Evolutionary conservation across 176 grass and related monocot genomes (phyloP), one percentile per base, ranked within the genome.

Genomic region (Carex parvula): DNA sequence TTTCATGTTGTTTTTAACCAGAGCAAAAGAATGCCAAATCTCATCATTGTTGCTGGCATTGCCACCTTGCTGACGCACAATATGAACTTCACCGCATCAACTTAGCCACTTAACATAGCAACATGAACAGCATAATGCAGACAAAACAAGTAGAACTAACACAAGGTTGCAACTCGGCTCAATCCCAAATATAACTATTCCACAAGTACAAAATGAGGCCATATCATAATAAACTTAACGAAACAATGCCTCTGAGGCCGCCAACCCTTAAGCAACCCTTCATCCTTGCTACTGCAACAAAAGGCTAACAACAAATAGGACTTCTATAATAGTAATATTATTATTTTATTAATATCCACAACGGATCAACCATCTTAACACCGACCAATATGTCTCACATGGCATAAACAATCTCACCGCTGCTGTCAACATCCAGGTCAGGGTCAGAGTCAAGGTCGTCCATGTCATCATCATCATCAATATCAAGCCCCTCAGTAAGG

Each of bases 391-490:
- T 81, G 60, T 59, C 64, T 83, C 81, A 89, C 86, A 89, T 86
- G 44, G 91, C 94, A 67, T 87, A 86, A 35, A 89, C 79, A 35
- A 89, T 77, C 79, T 91, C 89, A 50, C 91, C 91, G 5, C 91
- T 93, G 79, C 87, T 88, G 62, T 90, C 91, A 0, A 89, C 84
- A 84, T 97, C 88, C 17, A 85, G 16, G 16, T 97, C 94, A 26
- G 87, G 63, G 72, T 93, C 95, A 10, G 90, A 94, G 72, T 97
- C 95, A 6, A 92, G 64, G 79, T 94, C 92, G n/a, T 94, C 91
- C 88, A 84, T 91, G 20, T 91, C 89, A 35, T 97, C 95, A 5
- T 93, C 91, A 24, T 97, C 94, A 22, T 93, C 91, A 4, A 91
- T 82, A 59, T 90, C 91, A 81, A 94, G 72, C 37, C 84, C 58